Conservation (phyloP, 2,329 filamentous ascomycete genomes). For the Periconia macrospinosa region DNA sequence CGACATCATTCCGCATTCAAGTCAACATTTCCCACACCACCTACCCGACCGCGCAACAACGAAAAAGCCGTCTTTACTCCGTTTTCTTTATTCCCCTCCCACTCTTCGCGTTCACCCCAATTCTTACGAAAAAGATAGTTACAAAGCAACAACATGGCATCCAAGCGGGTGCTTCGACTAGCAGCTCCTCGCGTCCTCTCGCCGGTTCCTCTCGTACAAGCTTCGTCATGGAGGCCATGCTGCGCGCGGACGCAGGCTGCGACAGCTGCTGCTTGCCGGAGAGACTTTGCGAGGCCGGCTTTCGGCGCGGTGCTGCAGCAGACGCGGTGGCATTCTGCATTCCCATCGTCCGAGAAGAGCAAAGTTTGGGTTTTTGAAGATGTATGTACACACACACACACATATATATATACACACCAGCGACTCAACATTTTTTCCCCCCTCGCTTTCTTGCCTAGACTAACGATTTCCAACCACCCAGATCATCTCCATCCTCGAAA, state of each 20-base stretch:
- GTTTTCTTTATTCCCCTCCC: no score
- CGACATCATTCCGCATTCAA: background rate
- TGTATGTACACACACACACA: slow-evolving; percentile 19
- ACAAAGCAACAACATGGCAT: slow-evolving; percentile 13
- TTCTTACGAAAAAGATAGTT: background rate
- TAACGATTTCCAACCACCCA: slow-evolving; percentile 9
- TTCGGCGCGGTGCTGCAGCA: slow-evolving; percentile 8
- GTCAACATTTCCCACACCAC: background rate
- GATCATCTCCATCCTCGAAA: slow-evolving; percentile 39
- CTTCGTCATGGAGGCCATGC: slow-evolving; percentile 5
- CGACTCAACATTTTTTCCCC: no score
- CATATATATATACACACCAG: background rate
- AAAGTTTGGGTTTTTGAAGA: slow-evolving; percentile 46
- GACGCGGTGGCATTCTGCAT: slow-evolving; percentile 41
- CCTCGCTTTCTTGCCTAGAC: no score
- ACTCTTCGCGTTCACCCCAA: no score
- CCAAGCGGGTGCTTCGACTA: slow-evolving; percentile 17
- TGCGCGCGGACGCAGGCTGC: background rate
- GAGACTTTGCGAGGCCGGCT: background rate
- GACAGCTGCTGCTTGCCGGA: background rate
- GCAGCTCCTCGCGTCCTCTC: slow-evolving; percentile 11
- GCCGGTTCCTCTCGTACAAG: slow-evolving; percentile 1
- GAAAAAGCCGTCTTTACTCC: no score
- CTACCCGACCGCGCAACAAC: no score
- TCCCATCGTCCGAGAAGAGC: slow-evolving; percentile 23